Evolutionary conservation across 139 green algal species (phyloP), one percentile per base, ranked within the genome.

Genomic region (Edaphochlamys debaryana): DNA sequence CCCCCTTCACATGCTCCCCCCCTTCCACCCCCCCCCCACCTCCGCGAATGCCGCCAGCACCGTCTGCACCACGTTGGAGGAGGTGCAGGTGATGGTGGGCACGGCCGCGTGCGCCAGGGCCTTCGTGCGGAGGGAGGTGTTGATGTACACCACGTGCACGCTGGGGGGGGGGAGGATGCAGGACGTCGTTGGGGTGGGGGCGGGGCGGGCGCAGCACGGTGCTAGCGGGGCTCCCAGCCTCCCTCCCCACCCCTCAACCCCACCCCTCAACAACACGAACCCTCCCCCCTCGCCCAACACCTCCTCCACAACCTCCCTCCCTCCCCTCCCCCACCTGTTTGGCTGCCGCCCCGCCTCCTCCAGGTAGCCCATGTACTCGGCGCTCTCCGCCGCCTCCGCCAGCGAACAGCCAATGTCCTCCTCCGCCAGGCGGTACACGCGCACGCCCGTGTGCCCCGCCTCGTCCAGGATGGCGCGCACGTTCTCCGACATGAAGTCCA

Each of bases 401-500:
- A 99, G 91, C 0, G 96, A 98, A 92, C 97, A 99, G 64, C 97
- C 96, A 56, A 99, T 99, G 56, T 88, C 82, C 15, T 88, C 88
- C 2, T 89, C 56, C 0, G 92, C 80, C 95, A 99, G 97, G 71
- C 96, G 94, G 90, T 98, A 99, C 72, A 99, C 95, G 79, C 86
- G 63, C 2, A 92, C 86, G 58, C 88, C 45, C 7, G 29, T 38
- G 67, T 87, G 74, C 0, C 88, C 90, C 23, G 90, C 93, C 78
- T 97, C 91, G 64, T 98, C 95, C 73, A 99, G 89, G 45, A 99
- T 98, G 20, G 96, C 97, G 3, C 96, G 90, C 79, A 99, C 97
- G 84, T 99, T 99, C 86, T 99, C 97, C 40, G 88, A 93, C 97
- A 99, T 99, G 87, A 99, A 99, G 91, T 99, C 97, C 56, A 99